A percentile compares a stretch with the other conserved stretches of the same genome.
Evolutionary conservation across 176 grass and related monocot genomes (phyloP).

Genomic region (Secale cereale): DNA sequence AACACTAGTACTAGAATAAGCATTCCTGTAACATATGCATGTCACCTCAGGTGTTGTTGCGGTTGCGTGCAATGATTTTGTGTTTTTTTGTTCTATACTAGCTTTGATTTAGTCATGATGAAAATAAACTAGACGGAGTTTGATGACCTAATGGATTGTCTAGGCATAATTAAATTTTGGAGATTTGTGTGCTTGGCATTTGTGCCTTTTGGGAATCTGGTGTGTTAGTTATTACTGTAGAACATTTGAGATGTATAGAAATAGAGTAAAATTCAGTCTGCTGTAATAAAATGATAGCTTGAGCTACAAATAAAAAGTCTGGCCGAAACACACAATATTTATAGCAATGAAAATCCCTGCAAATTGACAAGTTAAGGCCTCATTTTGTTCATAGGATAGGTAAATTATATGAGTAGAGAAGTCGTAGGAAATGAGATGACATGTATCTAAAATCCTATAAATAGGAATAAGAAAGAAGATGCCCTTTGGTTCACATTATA

Average conservation of each 20-base stretch:
- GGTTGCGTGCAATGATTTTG: constrained; percentile 10
- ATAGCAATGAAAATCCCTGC: neutral
- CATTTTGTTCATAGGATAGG: too few relatives aligned
- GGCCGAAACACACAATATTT: too few relatives aligned
- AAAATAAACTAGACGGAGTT: constrained; percentile 8
- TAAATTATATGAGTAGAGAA: too few relatives aligned
- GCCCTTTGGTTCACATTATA: too few relatives aligned
- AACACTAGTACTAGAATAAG: constrained; percentile 33
- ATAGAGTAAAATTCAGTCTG: too few relatives aligned
- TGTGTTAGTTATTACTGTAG: neutral
- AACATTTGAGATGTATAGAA: neutral
- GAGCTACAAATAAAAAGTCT: too few relatives aligned
- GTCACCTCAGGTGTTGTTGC: constrained; percentile 49
- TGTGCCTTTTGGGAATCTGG: neutral
- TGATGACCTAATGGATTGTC: constrained; percentile 29
- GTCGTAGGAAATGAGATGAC: too few relatives aligned
- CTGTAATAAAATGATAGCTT: too few relatives aligned
- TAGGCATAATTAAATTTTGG: neutral
- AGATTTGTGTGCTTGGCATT: constrained; percentile 14
- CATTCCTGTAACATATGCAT: constrained; percentile 19
- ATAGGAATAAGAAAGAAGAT: too few relatives aligned
- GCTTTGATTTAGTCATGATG: constrained; percentile 4
- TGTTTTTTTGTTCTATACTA: neutral
- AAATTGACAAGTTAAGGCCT: neutral
- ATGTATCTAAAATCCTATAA: too few relatives aligned